Evolutionary conservation across 179 eudicot genomes (phyloP).

Genomic region (Camellia oleifera): DNA sequence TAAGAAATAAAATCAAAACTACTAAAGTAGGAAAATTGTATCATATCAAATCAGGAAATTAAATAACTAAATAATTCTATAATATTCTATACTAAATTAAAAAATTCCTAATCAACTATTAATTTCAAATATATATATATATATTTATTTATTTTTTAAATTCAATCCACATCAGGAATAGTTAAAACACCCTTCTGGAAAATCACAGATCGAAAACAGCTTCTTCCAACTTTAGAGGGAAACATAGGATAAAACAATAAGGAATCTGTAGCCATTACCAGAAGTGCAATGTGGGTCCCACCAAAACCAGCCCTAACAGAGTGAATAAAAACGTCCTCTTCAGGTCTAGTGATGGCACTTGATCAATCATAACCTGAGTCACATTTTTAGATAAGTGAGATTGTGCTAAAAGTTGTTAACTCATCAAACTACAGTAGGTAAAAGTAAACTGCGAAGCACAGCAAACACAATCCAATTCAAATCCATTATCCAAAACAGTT

Average conservation of each 20-base stretch:
- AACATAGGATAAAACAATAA: background rate
- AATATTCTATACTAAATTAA: too few species aligned
- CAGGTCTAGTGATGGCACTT: conserved; percentile 67
- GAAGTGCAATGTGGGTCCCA: conserved; percentile 90
- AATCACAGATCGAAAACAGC: background rate
- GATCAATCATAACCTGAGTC: conserved; percentile 66
- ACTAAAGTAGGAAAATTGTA: too few species aligned
- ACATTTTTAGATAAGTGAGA: conserved; percentile 17
- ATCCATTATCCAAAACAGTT: background rate
- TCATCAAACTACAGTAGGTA: background rate
- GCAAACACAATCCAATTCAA: background rate
- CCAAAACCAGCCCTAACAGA: conserved; percentile 73
- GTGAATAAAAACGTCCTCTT: conserved; percentile 70
- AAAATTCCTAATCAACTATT: too few species aligned
- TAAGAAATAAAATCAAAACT: too few species aligned
- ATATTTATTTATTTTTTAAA: too few species aligned
- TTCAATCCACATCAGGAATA: background rate
- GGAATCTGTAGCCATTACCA: conserved; percentile 48
- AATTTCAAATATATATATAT: too few species aligned
- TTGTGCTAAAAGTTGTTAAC: conserved; percentile 1
- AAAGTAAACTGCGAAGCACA: background rate
- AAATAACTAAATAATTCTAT: too few species aligned
- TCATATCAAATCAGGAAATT: too few species aligned
- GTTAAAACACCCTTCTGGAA: background rate
- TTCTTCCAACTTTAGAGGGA: background rate